Percentiles rank a stretch among this genome's conserved stretches.
phyloP scores from a whole-genome alignment of 139 green algal genomes.

The Chlorokybus atmophyticus region DNA sequence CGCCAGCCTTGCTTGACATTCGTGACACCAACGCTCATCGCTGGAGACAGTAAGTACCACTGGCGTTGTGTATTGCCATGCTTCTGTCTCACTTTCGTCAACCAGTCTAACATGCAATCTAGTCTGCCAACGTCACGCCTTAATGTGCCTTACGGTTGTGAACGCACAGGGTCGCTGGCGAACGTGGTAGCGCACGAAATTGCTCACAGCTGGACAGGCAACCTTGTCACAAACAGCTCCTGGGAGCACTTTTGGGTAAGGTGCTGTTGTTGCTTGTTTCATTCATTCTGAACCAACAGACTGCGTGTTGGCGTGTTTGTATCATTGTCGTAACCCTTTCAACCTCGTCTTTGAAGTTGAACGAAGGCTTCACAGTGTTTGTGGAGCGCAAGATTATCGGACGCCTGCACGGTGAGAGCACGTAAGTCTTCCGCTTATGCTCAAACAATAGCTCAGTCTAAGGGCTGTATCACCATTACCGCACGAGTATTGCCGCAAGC shows the following conservation, averaged over 20 bases:
- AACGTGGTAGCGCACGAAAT: constrained; percentile 88
- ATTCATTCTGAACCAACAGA: too few relatives aligned
- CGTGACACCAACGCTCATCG: constrained; percentile 82
- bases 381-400: constrained; percentile 60
- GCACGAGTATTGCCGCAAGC: too few relatives aligned
- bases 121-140: too few relatives aligned
- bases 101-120: too few relatives aligned
- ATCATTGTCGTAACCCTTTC: too few relatives aligned
- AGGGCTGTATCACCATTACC: too few relatives aligned
- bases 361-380: constrained; percentile 41
- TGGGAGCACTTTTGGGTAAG: constrained; percentile 50
- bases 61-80: too few relatives aligned
- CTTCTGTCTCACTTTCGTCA: too few relatives aligned
- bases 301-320: too few relatives aligned
- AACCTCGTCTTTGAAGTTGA: constrained; percentile 24
- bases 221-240: constrained; percentile 73
- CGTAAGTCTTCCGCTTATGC: too few relatives aligned
- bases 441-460: too few relatives aligned
- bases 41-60: constrained; percentile 54
- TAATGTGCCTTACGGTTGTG: too few relatives aligned
- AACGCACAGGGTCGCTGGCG: constrained; percentile 29
- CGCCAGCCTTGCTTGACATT: constrained; percentile 61
- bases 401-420: constrained; percentile 40
- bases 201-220: constrained; percentile 81
- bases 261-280: background rate